Percentiles rank a stretch among this genome's conserved stretches.
These are phyloP conservation scores for Wickerhamomyces strasburgensis DNA, from an alignment of 805 yeast genomes.

Conservation along the genomic window DNA sequence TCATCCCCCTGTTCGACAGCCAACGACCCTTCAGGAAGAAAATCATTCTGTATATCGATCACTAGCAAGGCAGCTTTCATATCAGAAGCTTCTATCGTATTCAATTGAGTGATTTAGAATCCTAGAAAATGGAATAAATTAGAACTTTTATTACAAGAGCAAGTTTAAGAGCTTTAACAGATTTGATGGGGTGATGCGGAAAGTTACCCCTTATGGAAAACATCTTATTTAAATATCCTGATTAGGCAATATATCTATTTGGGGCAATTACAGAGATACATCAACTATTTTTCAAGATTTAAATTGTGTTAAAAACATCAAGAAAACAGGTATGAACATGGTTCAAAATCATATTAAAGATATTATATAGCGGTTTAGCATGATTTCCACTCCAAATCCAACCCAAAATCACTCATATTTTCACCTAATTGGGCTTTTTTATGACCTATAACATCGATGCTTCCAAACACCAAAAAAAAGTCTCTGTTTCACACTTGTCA, in stretches of 20 bases:
- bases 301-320: no score
- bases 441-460: no score
- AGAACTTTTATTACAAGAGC: not conserved
- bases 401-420: no score
- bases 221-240: not conserved
- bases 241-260: conserved; percentile 3
- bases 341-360: no score
- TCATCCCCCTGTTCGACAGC: conserved; percentile 65
- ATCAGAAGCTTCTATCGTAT: no score
- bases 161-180: not conserved
- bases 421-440: no score
- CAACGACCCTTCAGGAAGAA: conserved; percentile 77
- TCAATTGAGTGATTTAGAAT: not conserved
- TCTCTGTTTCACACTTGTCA: no score
- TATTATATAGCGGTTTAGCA: no score
- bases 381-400: no score
- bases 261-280: conserved; percentile 21
- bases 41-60: conserved; percentile 83
- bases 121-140: not conserved
- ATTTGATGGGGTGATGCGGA: not conserved
- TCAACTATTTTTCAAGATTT: conserved; percentile 11
- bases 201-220: not conserved
- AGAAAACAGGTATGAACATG: no score
- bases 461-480: no score
- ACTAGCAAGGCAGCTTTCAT: conserved; percentile 56